A percentile compares a stretch with the other conserved stretches of the same genome.
phyloP scores from a whole-genome alignment of 306 rosid genomes.

The Ormosia semicastrata region DNA sequence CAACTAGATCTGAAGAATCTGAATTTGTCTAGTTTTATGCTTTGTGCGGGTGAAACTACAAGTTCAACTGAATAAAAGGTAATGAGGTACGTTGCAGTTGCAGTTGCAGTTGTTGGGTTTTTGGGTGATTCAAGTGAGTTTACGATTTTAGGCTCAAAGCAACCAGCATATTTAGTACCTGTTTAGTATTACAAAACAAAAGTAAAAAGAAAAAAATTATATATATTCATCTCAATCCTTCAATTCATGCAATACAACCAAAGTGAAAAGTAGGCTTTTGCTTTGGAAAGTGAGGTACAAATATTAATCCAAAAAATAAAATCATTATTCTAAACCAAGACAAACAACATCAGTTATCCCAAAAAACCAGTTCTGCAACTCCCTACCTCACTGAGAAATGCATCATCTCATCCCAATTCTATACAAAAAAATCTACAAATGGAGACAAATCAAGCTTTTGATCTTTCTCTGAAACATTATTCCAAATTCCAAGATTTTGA shows the following conservation, averaged over 20 bases:
- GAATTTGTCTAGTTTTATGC: neutral
- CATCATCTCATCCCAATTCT: neutral
- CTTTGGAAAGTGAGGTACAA: too few species aligned
- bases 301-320: too few species aligned
- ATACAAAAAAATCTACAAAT: conserved; percentile 47
- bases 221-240: neutral
- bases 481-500: conserved; percentile 32
- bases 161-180: too few species aligned
- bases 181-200: too few species aligned
- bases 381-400: neutral
- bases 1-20: neutral
- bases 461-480: conserved; percentile 38
- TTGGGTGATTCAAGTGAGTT: neutral
- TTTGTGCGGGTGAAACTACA: neutral
- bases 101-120: too few species aligned
- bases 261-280: too few species aligned
- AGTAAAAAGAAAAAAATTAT: too few species aligned
- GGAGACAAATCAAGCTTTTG: conserved; percentile 82
- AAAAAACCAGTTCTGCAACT: neutral
- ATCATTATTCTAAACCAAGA: too few species aligned
- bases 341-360: neutral
- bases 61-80: neutral
- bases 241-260: too few species aligned
- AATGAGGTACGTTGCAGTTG: neutral
- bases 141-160: neutral